Evolutionary conservation across 192 early-diverging fungal genomes (phyloP).

Genomic region (Chytriomyces hyalinus): DNA sequence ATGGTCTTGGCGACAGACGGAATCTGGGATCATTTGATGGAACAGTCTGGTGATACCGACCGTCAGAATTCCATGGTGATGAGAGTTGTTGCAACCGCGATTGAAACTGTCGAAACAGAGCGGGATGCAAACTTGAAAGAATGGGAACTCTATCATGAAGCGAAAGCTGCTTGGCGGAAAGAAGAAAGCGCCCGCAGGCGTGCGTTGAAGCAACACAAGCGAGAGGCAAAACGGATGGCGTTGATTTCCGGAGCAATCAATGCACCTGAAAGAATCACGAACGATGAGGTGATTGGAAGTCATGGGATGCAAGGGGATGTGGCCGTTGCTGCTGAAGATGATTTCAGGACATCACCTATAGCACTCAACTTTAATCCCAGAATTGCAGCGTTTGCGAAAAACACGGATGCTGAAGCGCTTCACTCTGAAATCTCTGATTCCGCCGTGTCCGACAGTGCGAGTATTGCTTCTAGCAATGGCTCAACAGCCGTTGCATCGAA

Average conservation of each 20-base stretch:
- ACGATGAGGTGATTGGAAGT: slow-evolving; percentile 4
- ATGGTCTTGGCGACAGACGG: slow-evolving; percentile 63
- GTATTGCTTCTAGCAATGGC: slow-evolving; percentile 29
- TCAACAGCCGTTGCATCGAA: slow-evolving; percentile 31
- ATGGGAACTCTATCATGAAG: slow-evolving; percentile 1
- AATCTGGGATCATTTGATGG: slow-evolving; percentile 65
- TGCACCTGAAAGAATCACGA: not conserved
- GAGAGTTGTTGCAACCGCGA: slow-evolving; percentile 29
- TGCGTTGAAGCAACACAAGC: not conserved
- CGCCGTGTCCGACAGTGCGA: not conserved
- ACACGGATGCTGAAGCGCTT: not conserved
- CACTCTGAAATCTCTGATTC: not conserved
- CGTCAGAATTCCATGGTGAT: slow-evolving; percentile 37
- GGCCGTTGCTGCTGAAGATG: not conserved
- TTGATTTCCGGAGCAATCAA: not conserved
- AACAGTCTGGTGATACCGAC: slow-evolving; percentile 27
- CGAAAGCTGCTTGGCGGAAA: not conserved
- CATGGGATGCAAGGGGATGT: slow-evolving; percentile 3
- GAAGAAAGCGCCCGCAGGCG: slow-evolving; percentile 5
- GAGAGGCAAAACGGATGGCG: not conserved
- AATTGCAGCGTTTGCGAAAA: too few relatives aligned
- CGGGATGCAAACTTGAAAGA: slow-evolving; percentile 12
- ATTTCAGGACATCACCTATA: not conserved
- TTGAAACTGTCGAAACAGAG: slow-evolving; percentile 31
- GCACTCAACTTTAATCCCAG: not conserved